Evolutionary conservation across 163 green algal genomes (phyloP).

Genomic region (Scenedesmus sp.): DNA sequence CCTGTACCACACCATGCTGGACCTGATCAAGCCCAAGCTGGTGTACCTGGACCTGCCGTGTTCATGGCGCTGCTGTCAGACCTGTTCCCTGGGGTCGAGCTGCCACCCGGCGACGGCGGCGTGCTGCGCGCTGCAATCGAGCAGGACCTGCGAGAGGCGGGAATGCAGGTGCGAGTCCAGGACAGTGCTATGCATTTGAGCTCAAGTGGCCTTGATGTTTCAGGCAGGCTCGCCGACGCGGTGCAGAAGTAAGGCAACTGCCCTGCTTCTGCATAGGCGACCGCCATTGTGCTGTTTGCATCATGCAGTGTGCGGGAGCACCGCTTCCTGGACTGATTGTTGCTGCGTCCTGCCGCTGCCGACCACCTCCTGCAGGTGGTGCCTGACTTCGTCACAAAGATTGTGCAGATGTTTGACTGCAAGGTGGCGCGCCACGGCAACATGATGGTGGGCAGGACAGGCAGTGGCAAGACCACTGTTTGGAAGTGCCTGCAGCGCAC

Average conservation of each 20-base stretch:
- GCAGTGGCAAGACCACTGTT: slow-evolving; percentile 84
- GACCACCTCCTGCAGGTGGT: slow-evolving; percentile 68
- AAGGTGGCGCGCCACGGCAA: slow-evolving; percentile 92
- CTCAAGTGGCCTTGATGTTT: no score
- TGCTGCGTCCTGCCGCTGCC: background rate
- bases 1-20: slow-evolving; percentile 87
- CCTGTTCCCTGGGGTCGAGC: slow-evolving; percentile 91
- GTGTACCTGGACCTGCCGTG: slow-evolving; percentile 90
- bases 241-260: no score
- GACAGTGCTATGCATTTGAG: background rate
- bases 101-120: slow-evolving; percentile 74
- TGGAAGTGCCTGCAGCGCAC: slow-evolving; percentile 85
- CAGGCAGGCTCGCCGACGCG: no score
- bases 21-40: slow-evolving; percentile 93
- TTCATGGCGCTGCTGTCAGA: slow-evolving; percentile 93
- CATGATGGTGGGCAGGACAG: slow-evolving; percentile 93
- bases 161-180: slow-evolving; percentile 75
- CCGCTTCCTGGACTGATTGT: no score
- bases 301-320: no score
- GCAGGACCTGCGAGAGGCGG: slow-evolving; percentile 74
- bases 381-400: slow-evolving; percentile 88
- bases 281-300: no score
- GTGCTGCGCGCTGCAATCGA: slow-evolving; percentile 78
- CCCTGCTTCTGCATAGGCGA: no score
- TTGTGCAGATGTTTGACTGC: slow-evolving; percentile 94